These are phyloP conservation scores for Panaeolus cyanescens DNA, from an alignment of 768 basidiomycete genomes.

Conservation along the genomic window DNA sequence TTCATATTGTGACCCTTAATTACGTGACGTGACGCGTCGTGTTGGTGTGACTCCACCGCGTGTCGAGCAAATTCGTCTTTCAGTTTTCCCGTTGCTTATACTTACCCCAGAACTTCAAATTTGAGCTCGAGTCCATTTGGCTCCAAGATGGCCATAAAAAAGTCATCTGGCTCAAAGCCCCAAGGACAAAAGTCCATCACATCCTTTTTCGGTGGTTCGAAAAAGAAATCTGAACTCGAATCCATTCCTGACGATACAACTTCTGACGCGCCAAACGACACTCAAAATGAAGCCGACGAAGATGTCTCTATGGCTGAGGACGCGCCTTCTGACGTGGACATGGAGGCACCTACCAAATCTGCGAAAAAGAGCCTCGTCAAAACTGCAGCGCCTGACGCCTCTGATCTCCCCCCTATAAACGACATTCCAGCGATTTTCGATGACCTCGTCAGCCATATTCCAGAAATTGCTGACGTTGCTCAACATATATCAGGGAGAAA, in stretches of 20 bases:
- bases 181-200: constrained; percentile 56
- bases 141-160: constrained; percentile 50
- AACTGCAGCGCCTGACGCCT: constrained; percentile 54
- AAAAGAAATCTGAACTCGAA: constrained; percentile 28
- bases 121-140: neutral
- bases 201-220: constrained; percentile 51
- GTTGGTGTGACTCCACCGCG: neutral
- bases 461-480: constrained; percentile 66
- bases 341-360: constrained; percentile 25
- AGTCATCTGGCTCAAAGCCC: constrained; percentile 32
- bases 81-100: neutral
- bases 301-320: constrained; percentile 27
- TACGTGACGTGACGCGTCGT: constrained; percentile 14
- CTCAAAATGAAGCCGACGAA: constrained; percentile 22
- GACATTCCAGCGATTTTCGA: constrained; percentile 72
- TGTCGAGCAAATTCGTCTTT: neutral
- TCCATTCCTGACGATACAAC: constrained; percentile 19
- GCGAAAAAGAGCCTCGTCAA: constrained; percentile 36
- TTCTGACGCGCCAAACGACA: constrained; percentile 22
- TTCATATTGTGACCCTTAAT: constrained; percentile 12
- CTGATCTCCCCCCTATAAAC: constrained; percentile 76
- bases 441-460: constrained; percentile 68
- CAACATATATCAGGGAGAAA: constrained; percentile 75
- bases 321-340: constrained; percentile 33
- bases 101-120: neutral